Evolutionary conservation across 345 rosid species (phyloP).

Genomic region (Aquilaria sinensis): DNA sequence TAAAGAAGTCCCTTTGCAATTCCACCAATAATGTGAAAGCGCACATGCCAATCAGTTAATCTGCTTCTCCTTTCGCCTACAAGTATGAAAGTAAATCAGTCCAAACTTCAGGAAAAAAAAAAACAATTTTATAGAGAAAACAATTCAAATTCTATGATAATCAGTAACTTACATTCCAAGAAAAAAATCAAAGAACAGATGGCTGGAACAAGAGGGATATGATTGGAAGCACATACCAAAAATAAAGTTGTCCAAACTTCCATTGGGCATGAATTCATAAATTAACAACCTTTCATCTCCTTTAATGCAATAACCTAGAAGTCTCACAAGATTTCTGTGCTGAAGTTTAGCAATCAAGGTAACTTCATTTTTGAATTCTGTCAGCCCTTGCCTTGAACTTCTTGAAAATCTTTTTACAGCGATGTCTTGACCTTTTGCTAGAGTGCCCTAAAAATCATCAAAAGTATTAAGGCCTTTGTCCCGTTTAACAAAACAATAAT

Average conservation of each 20-base stretch:
- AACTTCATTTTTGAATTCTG: constrained; percentile 43
- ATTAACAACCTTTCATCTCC: constrained; percentile 26
- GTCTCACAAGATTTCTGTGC: constrained; percentile 43
- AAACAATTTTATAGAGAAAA: too few species aligned
- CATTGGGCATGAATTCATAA: constrained; percentile 31
- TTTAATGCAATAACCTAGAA: constrained; percentile 29
- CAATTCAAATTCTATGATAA: too few species aligned
- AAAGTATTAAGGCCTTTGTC: too few species aligned
- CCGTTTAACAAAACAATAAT: too few species aligned
- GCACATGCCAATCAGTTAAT: constrained; percentile 4
- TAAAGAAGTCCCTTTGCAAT: constrained; percentile 12
- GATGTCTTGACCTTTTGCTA: constrained; percentile 35
- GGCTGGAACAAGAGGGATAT: not conserved
- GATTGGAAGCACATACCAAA: constrained; percentile 10
- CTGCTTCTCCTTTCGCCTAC: not conserved
- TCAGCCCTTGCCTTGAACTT: constrained; percentile 36
- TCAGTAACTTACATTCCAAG: not conserved
- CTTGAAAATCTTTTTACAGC: constrained; percentile 45
- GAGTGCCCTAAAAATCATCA: constrained; percentile 26
- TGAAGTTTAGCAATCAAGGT: constrained; percentile 40
- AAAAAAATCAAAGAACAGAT: not conserved
- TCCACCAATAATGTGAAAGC: constrained; percentile 7
- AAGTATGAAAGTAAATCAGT: not conserved
- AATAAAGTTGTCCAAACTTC: constrained; percentile 25
- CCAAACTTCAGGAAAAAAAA: not conserved